Conservation (phyloP, 2,329 filamentous ascomycete species). For the Alternaria panax region DNA sequence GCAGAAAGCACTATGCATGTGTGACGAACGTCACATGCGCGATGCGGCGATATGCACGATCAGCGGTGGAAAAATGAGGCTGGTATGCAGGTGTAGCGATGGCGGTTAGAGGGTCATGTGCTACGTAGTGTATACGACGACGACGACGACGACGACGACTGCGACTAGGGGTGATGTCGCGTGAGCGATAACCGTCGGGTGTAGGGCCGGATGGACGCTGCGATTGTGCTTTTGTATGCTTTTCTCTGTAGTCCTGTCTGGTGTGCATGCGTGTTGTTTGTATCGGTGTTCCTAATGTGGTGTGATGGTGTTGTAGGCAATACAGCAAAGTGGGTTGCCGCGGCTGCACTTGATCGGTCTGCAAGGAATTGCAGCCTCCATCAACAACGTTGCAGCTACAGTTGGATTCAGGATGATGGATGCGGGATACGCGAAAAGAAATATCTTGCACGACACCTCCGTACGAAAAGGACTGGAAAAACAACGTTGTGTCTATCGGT, state of each 20-base stretch:
- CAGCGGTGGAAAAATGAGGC: conserved; percentile 7
- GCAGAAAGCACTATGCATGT: background rate
- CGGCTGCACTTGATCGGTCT: background rate
- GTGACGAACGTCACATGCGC: conserved; percentile 2
- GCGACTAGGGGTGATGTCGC: background rate
- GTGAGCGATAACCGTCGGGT: background rate
- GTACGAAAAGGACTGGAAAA: background rate
- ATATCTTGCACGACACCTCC: background rate
- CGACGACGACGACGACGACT: background rate
- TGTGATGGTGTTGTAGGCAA: background rate
- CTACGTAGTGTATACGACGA: background rate
- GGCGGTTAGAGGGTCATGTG: conserved; percentile 5
- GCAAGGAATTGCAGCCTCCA: background rate
- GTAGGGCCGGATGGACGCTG: background rate
- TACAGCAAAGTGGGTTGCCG: background rate
- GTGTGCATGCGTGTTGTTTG: background rate
- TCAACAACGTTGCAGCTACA: background rate
- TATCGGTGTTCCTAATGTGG: background rate
- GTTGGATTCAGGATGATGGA: background rate
- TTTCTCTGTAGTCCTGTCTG: background rate
- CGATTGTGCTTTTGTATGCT: background rate
- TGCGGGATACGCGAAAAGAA: background rate
- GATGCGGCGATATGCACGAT: background rate
- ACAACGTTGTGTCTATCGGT: background rate
- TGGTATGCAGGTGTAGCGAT: conserved; percentile 11